Evolutionary conservation across 768 basidiomycete genomes (phyloP).

Genomic region (Boletus fagicola): DNA sequence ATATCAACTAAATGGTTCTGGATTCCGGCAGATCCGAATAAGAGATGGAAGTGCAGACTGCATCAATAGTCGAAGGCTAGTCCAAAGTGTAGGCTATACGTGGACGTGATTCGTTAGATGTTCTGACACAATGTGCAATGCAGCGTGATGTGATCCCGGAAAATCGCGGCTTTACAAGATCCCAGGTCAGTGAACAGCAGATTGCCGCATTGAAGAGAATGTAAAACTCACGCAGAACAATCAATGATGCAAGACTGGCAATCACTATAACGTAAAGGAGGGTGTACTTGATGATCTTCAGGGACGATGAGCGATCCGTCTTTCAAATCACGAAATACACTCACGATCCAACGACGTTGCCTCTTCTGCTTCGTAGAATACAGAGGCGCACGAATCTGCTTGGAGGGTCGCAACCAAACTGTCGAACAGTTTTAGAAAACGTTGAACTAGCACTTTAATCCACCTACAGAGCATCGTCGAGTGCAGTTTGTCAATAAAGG

Average conservation of each 20-base stretch:
- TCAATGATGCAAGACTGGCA: conserved; percentile 73
- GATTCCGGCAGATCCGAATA: conserved; percentile 20
- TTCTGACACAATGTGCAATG: conserved; percentile 82
- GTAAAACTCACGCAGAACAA: conserved; percentile 69
- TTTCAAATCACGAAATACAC: conserved; percentile 22
- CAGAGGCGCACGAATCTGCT: conserved; percentile 89
- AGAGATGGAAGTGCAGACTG: conserved; percentile 4
- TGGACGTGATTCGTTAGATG: conserved; percentile 57
- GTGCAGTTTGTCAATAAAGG: conserved; percentile 84
- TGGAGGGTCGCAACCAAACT: conserved; percentile 96
- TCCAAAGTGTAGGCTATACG: conserved; percentile 13
- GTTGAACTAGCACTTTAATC: not conserved
- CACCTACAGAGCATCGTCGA: conserved; percentile 88
- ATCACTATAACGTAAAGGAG: conserved; percentile 77
- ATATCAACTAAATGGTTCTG: conserved; percentile 23
- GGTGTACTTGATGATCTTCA: conserved; percentile 81
- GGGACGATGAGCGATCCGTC: conserved; percentile 3
- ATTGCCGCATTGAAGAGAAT: conserved; percentile 1
- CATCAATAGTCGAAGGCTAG: conserved; percentile 1
- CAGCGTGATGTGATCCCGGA: conserved; percentile 76
- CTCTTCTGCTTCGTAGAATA: conserved; percentile 94
- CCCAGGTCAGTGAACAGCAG: conserved; percentile 11
- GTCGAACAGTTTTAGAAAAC: conserved; percentile 11
- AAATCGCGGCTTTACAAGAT: conserved; percentile 59
- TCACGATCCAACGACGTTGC: conserved; percentile 86